These are phyloP conservation scores for Carex sylvatica DNA, from an alignment of 202 grass and related monocot species.

Conservation along the genomic window DNA sequence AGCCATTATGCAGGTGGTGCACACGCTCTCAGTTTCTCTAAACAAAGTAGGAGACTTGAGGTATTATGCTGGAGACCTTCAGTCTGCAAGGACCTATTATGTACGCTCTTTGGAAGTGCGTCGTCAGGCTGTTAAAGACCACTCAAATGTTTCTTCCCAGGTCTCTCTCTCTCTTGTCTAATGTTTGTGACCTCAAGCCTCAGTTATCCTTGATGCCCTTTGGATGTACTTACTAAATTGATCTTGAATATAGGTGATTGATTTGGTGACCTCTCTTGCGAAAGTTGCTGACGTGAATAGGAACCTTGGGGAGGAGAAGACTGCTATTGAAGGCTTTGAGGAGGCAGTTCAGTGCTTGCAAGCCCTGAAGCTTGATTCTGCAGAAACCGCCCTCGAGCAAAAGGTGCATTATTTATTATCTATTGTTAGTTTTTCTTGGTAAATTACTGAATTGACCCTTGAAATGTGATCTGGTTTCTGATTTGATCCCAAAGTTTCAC, in stretches of 20 bases:
- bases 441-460: constrained; percentile 7
- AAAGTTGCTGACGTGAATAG: constrained; percentile 92
- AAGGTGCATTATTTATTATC: constrained; percentile 38
- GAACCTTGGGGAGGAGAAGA: constrained; percentile 71
- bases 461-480: not conserved
- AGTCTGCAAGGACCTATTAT: constrained; percentile 91
- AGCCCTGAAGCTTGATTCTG: constrained; percentile 74
- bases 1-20: constrained; percentile 61
- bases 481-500: not conserved
- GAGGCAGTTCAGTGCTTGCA: constrained; percentile 88
- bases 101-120: constrained; percentile 77
- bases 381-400: constrained; percentile 52
- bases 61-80: constrained; percentile 77
- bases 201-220: not conserved
- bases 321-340: constrained; percentile 54
- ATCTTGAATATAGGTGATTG: constrained; percentile 58
- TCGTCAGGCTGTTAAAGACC: constrained; percentile 66
- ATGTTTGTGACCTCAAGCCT: not conserved
- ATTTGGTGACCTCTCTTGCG: constrained; percentile 88
- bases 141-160: constrained; percentile 71
- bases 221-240: constrained; percentile 14
- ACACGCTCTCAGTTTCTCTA: constrained; percentile 88
- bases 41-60: constrained; percentile 94
- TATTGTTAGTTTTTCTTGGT: not conserved
- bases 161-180: constrained; percentile 14